A percentile compares a stretch with the other conserved stretches of the same genome.
Evolutionary conservation across 495 filamentous ascomycete species (phyloP).

Genomic region (Neurospora sp.): DNA sequence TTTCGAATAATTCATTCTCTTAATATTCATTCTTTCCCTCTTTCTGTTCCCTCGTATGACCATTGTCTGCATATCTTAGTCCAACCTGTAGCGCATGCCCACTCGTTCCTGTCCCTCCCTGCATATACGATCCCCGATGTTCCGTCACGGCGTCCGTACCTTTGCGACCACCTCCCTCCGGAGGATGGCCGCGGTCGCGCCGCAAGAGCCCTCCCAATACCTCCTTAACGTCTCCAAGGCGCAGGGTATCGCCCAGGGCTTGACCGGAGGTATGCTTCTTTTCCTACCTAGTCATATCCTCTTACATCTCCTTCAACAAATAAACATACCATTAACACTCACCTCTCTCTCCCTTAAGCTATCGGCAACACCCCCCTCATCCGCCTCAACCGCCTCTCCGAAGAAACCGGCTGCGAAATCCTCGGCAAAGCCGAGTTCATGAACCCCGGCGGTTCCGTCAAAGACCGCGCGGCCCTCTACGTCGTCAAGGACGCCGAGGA

Average conservation of each 20-base stretch:
- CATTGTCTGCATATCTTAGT: neutral
- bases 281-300: neutral
- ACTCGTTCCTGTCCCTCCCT: neutral
- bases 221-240: slow-evolving; percentile 57
- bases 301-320: neutral
- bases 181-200: slow-evolving; percentile 11
- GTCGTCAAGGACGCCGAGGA: slow-evolving; percentile 91
- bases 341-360: slow-evolving; percentile 38
- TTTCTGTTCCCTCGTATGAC: neutral
- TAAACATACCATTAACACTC: neutral
- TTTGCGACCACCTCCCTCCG: slow-evolving; percentile 39
- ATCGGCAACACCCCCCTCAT: slow-evolving; percentile 98
- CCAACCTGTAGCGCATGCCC: neutral
- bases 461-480: slow-evolving; percentile 92
- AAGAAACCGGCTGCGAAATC: slow-evolving; percentile 86
- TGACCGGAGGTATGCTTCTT: slow-evolving; percentile 64
- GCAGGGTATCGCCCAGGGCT: slow-evolving; percentile 72
- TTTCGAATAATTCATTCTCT: neutral
- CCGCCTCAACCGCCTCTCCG: slow-evolving; percentile 75
- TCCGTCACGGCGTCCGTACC: slow-evolving; percentile 40
- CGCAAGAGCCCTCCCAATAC: slow-evolving; percentile 24
- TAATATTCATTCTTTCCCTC: neutral
- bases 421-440: slow-evolving; percentile 98
- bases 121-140: slow-evolving; percentile 26
- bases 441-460: slow-evolving; percentile 93